Conservation (phyloP, 2,329 filamentous ascomycete species). For the Pseudocercospora vitis region DNA sequence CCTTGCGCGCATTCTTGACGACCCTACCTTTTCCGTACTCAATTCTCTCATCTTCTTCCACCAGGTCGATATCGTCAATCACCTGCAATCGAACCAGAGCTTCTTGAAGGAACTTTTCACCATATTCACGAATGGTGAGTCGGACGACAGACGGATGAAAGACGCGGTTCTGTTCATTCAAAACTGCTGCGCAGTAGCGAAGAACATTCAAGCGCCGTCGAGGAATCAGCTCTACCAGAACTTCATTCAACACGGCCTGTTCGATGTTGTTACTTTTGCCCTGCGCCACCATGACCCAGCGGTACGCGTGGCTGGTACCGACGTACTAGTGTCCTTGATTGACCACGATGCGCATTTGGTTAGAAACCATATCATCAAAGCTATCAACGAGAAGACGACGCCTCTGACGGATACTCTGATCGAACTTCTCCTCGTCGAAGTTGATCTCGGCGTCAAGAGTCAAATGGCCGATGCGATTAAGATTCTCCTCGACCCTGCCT, state of each 20-base stretch:
- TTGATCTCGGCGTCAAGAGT: slow-evolving; percentile 90
- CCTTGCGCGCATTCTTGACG: slow-evolving; percentile 89
- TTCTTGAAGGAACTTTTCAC: slow-evolving; percentile 86
- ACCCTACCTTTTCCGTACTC: slow-evolving; percentile 94
- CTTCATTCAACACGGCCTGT: slow-evolving; percentile 82
- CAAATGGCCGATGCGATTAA: slow-evolving; percentile 96
- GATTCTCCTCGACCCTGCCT: slow-evolving; percentile 76
- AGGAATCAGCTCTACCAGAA: slow-evolving; percentile 83
- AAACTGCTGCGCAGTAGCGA: slow-evolving; percentile 90
- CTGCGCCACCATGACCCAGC: slow-evolving; percentile 80
- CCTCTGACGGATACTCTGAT: slow-evolving; percentile 90
- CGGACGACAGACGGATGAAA: slow-evolving; percentile 71
- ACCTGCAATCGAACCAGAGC: slow-evolving; percentile 76
- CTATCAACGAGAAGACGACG: slow-evolving; percentile 80
- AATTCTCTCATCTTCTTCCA: slow-evolving; percentile 99
- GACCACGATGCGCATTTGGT: slow-evolving; percentile 96
- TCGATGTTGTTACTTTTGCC: slow-evolving; percentile 88
- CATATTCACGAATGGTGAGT: slow-evolving; percentile 70
- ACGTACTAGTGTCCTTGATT: slow-evolving; percentile 89
- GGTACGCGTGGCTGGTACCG: slow-evolving; percentile 87
- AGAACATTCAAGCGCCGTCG: slow-evolving; percentile 83
- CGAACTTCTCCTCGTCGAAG: slow-evolving; percentile 84
- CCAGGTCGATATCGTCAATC: slow-evolving; percentile 95
- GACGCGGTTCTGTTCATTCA: slow-evolving; percentile 95
- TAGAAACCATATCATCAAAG: slow-evolving; percentile 86